A percentile compares a stretch with the other conserved stretches of the same genome.
phyloP scores from a whole-genome alignment of 257 asterid species.

The Solanum sparsipilum region DNA sequence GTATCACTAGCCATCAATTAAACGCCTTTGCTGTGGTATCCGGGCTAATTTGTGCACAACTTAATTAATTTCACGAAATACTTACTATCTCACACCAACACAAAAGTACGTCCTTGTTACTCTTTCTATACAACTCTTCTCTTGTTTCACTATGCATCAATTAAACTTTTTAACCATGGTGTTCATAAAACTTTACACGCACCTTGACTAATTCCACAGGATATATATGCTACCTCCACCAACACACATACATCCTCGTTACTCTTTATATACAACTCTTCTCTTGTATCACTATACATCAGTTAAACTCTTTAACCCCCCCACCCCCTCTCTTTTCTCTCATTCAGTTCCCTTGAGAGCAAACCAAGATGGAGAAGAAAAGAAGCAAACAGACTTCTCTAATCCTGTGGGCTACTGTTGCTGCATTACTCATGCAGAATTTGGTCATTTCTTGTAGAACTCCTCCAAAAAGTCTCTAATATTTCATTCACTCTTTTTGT shows the following conservation, averaged over 20 bases:
- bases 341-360: not conserved
- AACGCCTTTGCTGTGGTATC: not conserved
- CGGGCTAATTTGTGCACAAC: fast-evolving
- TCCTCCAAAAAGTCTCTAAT: conserved; percentile 1
- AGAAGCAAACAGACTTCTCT: conserved; percentile 25
- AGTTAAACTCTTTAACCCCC: not conserved
- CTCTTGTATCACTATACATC: not conserved
- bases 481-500: not conserved
- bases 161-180: not conserved
- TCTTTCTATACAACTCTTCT: not conserved
- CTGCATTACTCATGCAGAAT: conserved; percentile 42
- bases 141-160: not conserved
- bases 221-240: not conserved
- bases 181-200: not conserved
- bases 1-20: not conserved
- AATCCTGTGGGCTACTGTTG: conserved; percentile 36
- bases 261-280: conserved; percentile 6
- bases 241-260: not conserved
- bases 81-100: too few species aligned
- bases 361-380: conserved; percentile 23
- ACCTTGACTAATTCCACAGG: not conserved
- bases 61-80: not conserved
- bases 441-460: conserved; percentile 14
- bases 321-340: not conserved
- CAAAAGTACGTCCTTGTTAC: not conserved